A percentile compares a stretch with the other conserved stretches of the same genome.
Conservation (phyloP, 495 filamentous ascomycete genomes). For the Talaromyces thailandensis region DNA sequence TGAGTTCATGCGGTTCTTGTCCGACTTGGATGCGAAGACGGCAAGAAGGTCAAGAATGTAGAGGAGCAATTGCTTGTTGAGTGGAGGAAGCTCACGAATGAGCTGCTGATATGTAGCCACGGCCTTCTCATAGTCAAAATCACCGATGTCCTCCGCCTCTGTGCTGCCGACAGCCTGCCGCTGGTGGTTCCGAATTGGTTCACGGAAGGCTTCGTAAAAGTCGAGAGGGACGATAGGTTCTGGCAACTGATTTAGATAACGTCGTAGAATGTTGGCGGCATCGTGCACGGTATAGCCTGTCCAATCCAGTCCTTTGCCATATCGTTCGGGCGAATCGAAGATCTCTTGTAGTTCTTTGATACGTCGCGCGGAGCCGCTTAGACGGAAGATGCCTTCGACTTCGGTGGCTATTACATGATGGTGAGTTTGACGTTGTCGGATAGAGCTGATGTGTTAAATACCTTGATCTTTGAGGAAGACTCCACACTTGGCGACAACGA, state of each 20-base stretch:
- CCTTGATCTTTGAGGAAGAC: conserved; percentile 98
- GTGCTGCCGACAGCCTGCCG: conserved; percentile 56
- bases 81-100: conserved; percentile 84
- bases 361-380: conserved; percentile 92
- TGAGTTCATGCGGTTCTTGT: conserved; percentile 93
- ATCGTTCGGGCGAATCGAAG: conserved; percentile 92
- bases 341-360: conserved; percentile 91
- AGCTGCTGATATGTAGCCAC: conserved; percentile 79
- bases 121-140: conserved; percentile 66
- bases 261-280: conserved; percentile 90
- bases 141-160: conserved; percentile 36
- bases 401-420: conserved; percentile 65
- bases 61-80: conserved; percentile 90
- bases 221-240: conserved; percentile 95
- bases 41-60: conserved; percentile 98
- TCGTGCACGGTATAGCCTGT: conserved; percentile 97
- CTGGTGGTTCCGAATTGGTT: conserved; percentile 72
- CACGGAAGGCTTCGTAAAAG: conserved; percentile 84
- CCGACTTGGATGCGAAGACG: conserved; percentile 95
- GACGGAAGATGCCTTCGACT: conserved; percentile 93
- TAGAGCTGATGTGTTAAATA: conserved; percentile 21
- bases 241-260: conserved; percentile 87
- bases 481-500: conserved; percentile 97
- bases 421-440: not conserved
- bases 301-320: conserved; percentile 96